Evolutionary conservation across 2,329 filamentous ascomycete species (phyloP).

Genomic region (Aspergillus sp.): DNA sequence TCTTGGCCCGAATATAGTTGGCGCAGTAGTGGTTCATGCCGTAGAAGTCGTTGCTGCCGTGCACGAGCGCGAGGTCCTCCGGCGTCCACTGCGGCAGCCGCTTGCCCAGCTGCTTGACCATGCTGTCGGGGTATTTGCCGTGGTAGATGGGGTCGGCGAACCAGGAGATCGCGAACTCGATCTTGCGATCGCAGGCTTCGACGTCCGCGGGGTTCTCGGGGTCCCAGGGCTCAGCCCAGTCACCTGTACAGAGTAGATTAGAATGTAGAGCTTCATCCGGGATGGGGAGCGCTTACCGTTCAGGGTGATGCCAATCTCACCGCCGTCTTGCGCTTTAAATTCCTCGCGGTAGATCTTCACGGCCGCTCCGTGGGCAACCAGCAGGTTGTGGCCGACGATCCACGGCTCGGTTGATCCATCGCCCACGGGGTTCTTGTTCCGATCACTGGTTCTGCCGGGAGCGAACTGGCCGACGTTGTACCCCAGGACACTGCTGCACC

Average conservation of each 20-base stretch:
- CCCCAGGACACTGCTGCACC: constrained; percentile 77
- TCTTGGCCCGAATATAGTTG: constrained; percentile 77
- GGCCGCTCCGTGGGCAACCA: constrained; percentile 75
- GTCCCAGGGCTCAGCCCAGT: constrained; percentile 81
- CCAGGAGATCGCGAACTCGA: constrained; percentile 85
- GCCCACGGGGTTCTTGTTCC: constrained; percentile 65
- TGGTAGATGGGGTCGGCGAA: constrained; percentile 86
- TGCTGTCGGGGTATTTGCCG: constrained; percentile 78
- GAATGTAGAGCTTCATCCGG: background rate
- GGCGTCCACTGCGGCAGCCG: constrained; percentile 71
- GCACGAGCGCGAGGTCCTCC: constrained; percentile 70
- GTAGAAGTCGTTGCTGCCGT: constrained; percentile 89
- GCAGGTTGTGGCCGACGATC: constrained; percentile 76
- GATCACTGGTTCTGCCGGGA: constrained; percentile 76
- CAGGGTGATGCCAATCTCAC: constrained; percentile 82
- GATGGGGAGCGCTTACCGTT: constrained; percentile 57
- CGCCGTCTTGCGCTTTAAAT: constrained; percentile 69
- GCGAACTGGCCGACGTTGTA: constrained; percentile 77
- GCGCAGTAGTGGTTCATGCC: constrained; percentile 94
- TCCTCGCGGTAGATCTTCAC: constrained; percentile 81
- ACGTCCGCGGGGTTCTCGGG: constrained; percentile 70
- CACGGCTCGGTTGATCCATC: constrained; percentile 76
- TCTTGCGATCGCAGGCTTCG: constrained; percentile 73
- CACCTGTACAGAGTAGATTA: constrained; percentile 47
- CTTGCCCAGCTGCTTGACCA: constrained; percentile 75